A percentile compares a stretch with the other conserved stretches of the same genome.
These are phyloP conservation scores for Nitzschia sp. DNA, from an alignment of 108 stramenopile genomes.

Conservation along the genomic window DNA sequence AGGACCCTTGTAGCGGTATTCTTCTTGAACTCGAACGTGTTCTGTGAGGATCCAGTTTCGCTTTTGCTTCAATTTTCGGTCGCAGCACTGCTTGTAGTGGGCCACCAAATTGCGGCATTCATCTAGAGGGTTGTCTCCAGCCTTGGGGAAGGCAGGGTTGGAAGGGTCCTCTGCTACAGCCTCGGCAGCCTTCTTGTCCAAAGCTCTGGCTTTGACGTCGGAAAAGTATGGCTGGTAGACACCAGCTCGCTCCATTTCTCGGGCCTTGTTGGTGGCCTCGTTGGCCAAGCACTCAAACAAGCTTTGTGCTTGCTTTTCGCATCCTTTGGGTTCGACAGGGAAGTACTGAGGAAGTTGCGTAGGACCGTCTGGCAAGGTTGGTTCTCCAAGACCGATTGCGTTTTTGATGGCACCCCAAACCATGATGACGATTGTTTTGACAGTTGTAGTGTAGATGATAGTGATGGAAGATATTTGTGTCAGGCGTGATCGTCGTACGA, in stretches of 20 bases:
- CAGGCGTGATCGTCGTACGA: too few species aligned
- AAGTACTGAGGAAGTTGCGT: conserved; percentile 75
- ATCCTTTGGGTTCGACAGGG: conserved; percentile 82
- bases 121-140: conserved; percentile 80
- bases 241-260: conserved; percentile 84
- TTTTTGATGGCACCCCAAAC: conserved; percentile 44
- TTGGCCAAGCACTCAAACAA: conserved; percentile 75
- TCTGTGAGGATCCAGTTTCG: conserved; percentile 86
- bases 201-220: conserved; percentile 48
- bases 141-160: conserved; percentile 50
- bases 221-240: conserved; percentile 72
- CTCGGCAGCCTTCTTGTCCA: conserved; percentile 39
- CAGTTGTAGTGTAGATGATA: too few species aligned
- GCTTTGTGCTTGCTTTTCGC: conserved; percentile 75
- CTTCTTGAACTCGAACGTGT: conserved; percentile 86
- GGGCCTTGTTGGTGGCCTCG: conserved; percentile 76
- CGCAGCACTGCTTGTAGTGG: conserved; percentile 81
- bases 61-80: conserved; percentile 81
- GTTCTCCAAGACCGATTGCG: conserved; percentile 35
- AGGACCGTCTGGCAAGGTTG: conserved; percentile 58
- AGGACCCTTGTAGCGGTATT: conserved; percentile 65
- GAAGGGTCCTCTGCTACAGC: conserved; percentile 41
- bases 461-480: too few species aligned
- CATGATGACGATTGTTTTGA: conserved; percentile 9
- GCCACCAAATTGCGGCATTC: conserved; percentile 73